phyloP scores from a whole-genome alignment of 805 yeast species.

The Yamadazyma laniorum region DNA sequence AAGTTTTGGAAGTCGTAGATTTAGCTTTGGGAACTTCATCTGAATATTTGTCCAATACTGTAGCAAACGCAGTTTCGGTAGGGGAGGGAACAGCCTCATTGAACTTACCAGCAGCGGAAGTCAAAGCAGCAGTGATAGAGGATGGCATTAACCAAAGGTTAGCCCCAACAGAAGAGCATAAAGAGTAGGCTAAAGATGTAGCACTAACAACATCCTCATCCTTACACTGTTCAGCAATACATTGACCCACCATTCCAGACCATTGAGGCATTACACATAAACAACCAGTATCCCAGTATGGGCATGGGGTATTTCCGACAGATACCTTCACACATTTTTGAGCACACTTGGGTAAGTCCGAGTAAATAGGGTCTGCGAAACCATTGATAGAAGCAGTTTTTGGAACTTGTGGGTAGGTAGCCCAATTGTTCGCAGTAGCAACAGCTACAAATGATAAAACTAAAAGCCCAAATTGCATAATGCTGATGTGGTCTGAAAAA shows the following conservation, averaged over 20 bases:
- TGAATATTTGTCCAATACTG: slow-evolving; percentile 4
- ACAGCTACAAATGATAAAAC: slow-evolving; percentile 9
- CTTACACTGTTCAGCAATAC: slow-evolving; percentile 38
- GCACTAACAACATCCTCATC: slow-evolving; percentile 37
- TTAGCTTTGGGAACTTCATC: slow-evolving; percentile 4
- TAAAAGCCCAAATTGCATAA: slow-evolving; percentile 7
- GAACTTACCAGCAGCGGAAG: slow-evolving; percentile 25
- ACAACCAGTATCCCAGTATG: slow-evolving; percentile 54
- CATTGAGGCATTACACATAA: slow-evolving; percentile 49
- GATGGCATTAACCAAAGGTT: slow-evolving; percentile 37
- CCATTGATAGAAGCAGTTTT: slow-evolving; percentile 48
- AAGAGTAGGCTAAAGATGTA: slow-evolving; percentile 40
- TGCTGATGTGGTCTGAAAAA: not conserved
- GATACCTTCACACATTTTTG: slow-evolving; percentile 36
- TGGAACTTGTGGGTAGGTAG: slow-evolving; percentile 46
- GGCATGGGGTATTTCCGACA: slow-evolving; percentile 47
- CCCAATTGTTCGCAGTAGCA: slow-evolving; percentile 33
- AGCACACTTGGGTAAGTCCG: slow-evolving; percentile 43
- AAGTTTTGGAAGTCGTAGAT: slow-evolving; percentile 1
- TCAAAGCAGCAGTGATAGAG: slow-evolving; percentile 17
- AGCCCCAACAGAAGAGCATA: slow-evolving; percentile 38
- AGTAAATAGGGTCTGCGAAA: slow-evolving; percentile 45
- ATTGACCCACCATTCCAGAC: slow-evolving; percentile 43
- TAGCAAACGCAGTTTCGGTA: slow-evolving; percentile 10
- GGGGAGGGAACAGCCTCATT: slow-evolving; percentile 14